These are phyloP conservation scores for Coprinellus micaceus DNA, from an alignment of 768 basidiomycete species.

Conservation along the genomic window DNA sequence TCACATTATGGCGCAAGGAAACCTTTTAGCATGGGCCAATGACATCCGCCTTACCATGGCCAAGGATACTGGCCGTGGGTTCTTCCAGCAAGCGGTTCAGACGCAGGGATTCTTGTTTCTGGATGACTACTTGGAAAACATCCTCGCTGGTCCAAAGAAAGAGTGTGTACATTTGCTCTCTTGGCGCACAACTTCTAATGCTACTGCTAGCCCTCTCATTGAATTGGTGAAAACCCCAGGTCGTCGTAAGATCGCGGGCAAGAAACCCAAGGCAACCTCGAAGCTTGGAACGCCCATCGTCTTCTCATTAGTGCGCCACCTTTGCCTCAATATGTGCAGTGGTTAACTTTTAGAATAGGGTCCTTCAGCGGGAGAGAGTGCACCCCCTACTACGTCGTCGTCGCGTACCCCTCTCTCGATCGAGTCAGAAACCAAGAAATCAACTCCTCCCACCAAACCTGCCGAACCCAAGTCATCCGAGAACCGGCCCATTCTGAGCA, in stretches of 20 bases:
- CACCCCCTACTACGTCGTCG: background rate
- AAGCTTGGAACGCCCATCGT: conserved; percentile 41
- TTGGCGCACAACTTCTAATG: background rate
- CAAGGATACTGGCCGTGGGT: conserved; percentile 65
- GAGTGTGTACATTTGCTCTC: conserved; percentile 43
- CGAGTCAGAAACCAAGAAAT: background rate
- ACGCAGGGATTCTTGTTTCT: conserved; percentile 76
- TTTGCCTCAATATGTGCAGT: background rate
- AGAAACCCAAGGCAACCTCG: conserved; percentile 46
- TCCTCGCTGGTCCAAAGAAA: conserved; percentile 60
- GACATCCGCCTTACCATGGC: conserved; percentile 65
- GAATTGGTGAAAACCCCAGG: conserved; percentile 84
- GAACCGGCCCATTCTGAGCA: background rate
- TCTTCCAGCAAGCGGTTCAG: conserved; percentile 71
- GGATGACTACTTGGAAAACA: conserved; percentile 73
- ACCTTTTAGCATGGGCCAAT: conserved; percentile 69
- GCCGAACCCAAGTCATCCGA: background rate
- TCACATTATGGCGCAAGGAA: conserved; percentile 38
- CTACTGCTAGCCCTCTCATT: conserved; percentile 53
- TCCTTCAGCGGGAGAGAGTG: background rate
- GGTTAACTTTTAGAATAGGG: background rate
- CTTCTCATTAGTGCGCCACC: conserved; percentile 38
- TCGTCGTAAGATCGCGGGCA: conserved; percentile 56
- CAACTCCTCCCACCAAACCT: background rate
- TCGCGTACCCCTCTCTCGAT: background rate